phyloP scores from a whole-genome alignment of 2,329 filamentous ascomycete species.

The Kalaharituber pfeilii region DNA sequence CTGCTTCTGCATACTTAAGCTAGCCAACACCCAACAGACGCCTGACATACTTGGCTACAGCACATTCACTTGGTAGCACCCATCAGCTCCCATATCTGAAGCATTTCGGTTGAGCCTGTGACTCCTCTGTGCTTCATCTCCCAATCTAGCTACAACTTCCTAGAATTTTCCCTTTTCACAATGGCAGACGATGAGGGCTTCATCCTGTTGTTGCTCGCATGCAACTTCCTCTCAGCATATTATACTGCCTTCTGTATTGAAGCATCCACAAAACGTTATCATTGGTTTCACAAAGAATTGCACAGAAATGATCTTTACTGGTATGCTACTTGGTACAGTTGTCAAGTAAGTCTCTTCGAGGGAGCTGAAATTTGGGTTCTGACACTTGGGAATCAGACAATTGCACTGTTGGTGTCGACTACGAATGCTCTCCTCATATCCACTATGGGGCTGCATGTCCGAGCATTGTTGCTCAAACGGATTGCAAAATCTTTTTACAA shows the following conservation, averaged over 20 bases:
- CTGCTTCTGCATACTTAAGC: too few species aligned
- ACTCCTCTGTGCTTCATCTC: too few species aligned
- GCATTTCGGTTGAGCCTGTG: too few species aligned
- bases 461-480: neutral
- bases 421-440: neutral
- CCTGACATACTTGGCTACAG: too few species aligned
- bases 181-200: neutral
- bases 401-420: neutral
- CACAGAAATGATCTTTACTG: neutral
- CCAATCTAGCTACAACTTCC: too few species aligned
- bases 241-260: neutral
- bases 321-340: neutral
- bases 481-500: too few species aligned
- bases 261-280: slow-evolving; percentile 1
- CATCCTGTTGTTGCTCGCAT: neutral
- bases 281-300: neutral
- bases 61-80: too few species aligned
- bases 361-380: neutral
- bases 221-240: neutral
- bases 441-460: neutral
- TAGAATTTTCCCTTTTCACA: too few species aligned
- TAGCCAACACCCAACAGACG: too few species aligned
- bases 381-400: neutral
- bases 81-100: too few species aligned
- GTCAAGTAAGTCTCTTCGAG: neutral